phyloP scores from a whole-genome alignment of 2,329 filamentous ascomycete species.

The Calonectria crousiana region DNA sequence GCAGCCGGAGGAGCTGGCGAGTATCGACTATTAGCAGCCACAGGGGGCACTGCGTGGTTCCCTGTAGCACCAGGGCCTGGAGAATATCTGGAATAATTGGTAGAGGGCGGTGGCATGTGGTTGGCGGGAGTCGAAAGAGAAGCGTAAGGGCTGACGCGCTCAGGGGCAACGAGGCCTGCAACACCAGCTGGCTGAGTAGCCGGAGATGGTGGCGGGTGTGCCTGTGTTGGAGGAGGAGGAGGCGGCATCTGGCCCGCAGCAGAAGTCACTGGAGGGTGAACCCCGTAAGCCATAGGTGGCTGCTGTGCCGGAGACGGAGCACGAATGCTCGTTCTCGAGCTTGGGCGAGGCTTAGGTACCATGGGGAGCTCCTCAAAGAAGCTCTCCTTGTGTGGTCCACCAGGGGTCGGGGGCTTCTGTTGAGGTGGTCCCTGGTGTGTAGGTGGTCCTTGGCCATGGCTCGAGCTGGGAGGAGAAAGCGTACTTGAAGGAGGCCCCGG shows the following conservation, averaged over 20 bases:
- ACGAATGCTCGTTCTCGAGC: constrained; percentile 64
- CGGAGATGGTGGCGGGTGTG: constrained; percentile 27
- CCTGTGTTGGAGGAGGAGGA: constrained; percentile 27
- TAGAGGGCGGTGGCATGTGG: constrained; percentile 49
- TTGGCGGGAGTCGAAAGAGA: constrained; percentile 53
- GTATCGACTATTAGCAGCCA: constrained; percentile 63
- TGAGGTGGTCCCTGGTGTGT: constrained; percentile 46
- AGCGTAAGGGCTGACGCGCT: constrained; percentile 67
- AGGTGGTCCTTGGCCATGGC: constrained; percentile 48
- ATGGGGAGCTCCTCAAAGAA: constrained; percentile 86
- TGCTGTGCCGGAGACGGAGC: constrained; percentile 57
- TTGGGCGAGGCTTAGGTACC: constrained; percentile 70
- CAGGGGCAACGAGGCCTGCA: constrained; percentile 64
- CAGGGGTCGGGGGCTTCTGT: constrained; percentile 50
- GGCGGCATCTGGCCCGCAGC: constrained; percentile 37
- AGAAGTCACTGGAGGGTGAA: constrained; percentile 42
- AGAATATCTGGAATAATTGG: constrained; percentile 68
- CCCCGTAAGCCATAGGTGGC: constrained; percentile 40
- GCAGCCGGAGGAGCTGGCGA: constrained; percentile 59
- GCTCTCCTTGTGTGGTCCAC: constrained; percentile 60
- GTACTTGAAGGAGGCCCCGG: constrained; percentile 44
- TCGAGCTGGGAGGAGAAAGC: constrained; percentile 51
- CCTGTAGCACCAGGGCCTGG: constrained; percentile 60
- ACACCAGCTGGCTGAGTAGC: constrained; percentile 42
- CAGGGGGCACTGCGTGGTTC: constrained; percentile 50